phyloP scores from a whole-genome alignment of 352 stramenopile species.

The Phytophthora constricta region DNA sequence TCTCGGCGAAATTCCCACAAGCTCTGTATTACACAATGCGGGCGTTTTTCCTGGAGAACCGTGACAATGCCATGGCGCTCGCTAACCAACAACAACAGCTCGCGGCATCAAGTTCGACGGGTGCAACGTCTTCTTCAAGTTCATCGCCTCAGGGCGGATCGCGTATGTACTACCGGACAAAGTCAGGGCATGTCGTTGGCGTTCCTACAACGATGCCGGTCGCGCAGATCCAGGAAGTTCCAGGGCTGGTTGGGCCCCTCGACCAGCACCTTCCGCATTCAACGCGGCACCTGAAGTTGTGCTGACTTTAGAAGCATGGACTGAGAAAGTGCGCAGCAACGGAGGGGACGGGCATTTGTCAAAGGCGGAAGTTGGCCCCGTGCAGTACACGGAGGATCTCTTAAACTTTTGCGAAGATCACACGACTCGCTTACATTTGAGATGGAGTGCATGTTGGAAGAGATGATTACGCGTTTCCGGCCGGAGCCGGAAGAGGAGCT shows the following conservation, averaged over 20 bases:
- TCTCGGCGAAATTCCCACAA: slow-evolving; percentile 96
- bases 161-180: slow-evolving; percentile 80
- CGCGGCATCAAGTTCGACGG: slow-evolving; percentile 15
- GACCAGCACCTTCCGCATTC: slow-evolving; percentile 69
- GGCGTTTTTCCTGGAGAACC: slow-evolving; percentile 97
- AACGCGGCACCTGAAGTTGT: slow-evolving; percentile 68
- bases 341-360: slow-evolving; percentile 37
- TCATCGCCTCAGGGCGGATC: slow-evolving; percentile 25
- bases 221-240: slow-evolving; percentile 72
- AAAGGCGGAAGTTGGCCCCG: slow-evolving; percentile 79
- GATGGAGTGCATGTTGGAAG: slow-evolving; percentile 98
- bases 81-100: slow-evolving; percentile 45
- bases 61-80: slow-evolving; percentile 86
- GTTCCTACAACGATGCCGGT: slow-evolving; percentile 65
- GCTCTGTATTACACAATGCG: slow-evolving; percentile 98
- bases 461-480: slow-evolving; percentile 98
- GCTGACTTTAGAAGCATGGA: slow-evolving; percentile 76
- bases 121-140: slow-evolving; percentile 34
- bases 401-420: slow-evolving; percentile 95
- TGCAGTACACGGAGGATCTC: slow-evolving; percentile 92
- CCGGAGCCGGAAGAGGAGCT: slow-evolving; percentile 98
- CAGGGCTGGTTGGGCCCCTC: slow-evolving; percentile 75
- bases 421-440: slow-evolving; percentile 91
- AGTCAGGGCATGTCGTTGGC: slow-evolving; percentile 79
- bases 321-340: slow-evolving; percentile 57